Evolutionary conservation across 2,329 filamentous ascomycete species (phyloP).

Genomic region (Beauveria sp.): DNA sequence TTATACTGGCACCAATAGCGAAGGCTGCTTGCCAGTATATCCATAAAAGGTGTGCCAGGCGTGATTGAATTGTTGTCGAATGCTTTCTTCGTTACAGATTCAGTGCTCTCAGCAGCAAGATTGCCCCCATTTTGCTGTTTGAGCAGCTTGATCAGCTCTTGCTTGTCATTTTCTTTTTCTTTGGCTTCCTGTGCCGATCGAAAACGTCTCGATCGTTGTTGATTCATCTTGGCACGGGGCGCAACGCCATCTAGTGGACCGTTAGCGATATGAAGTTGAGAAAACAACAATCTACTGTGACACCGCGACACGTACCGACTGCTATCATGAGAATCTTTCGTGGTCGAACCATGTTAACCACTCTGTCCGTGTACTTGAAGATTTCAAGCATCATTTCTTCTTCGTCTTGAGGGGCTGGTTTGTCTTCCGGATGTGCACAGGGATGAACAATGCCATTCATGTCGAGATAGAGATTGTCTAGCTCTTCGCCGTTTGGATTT

Average conservation of each 20-base stretch:
- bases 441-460: conserved; percentile 99
- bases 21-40: conserved; percentile 80
- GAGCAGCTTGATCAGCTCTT: conserved; percentile 77
- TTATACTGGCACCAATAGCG: conserved; percentile 98
- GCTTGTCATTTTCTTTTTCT: conserved; percentile 87
- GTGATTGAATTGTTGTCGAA: conserved; percentile 88
- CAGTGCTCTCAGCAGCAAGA: conserved; percentile 52
- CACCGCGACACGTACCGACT: conserved; percentile 56
- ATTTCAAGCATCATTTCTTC: conserved; percentile 99
- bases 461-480: conserved; percentile 95
- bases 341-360: conserved; percentile 97
- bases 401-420: conserved; percentile 82
- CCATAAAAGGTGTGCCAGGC: conserved; percentile 97
- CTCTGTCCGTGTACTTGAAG: conserved; percentile 96
- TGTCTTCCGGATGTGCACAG: conserved; percentile 93
- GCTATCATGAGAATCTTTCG: conserved; percentile 96
- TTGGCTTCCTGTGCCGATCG: conserved; percentile 88
- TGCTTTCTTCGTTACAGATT: conserved; percentile 69
- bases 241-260: conserved; percentile 73
- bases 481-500: conserved; percentile 96
- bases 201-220: conserved; percentile 93
- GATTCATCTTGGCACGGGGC: conserved; percentile 98
- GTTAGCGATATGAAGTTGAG: conserved; percentile 19
- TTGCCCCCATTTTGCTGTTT: conserved; percentile 66
- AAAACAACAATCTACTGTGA: background rate